These are phyloP conservation scores for Madurella fahalii DNA, from an alignment of 2,329 filamentous ascomycete species.

Conservation along the genomic window DNA sequence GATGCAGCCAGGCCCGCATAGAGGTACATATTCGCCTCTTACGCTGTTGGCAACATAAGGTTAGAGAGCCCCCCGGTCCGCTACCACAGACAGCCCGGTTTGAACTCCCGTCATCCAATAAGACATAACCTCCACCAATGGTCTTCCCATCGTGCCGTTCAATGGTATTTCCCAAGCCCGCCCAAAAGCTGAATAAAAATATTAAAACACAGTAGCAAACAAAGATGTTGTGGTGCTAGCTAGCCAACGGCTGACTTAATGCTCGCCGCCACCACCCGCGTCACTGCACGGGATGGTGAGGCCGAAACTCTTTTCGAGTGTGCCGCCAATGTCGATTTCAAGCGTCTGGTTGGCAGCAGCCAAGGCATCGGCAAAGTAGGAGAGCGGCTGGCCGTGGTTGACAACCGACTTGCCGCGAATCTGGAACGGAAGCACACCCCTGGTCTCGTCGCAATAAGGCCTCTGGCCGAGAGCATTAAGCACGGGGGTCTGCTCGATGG, in stretches of 20 bases:
- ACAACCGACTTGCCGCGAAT: constrained; percentile 50
- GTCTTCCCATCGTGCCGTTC: background rate
- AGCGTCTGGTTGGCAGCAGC: constrained; percentile 48
- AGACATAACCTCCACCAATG: background rate
- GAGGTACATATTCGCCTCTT: background rate
- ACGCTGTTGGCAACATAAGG: background rate
- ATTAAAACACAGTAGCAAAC: constrained; percentile 5
- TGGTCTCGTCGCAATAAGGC: constrained; percentile 50
- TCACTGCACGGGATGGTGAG: constrained; percentile 27
- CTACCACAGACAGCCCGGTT: background rate
- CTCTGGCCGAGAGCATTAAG: constrained; percentile 39
- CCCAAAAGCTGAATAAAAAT: background rate
- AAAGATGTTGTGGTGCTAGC: background rate
- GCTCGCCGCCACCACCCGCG: background rate
- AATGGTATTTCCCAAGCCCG: constrained; percentile 10
- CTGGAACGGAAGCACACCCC: constrained; percentile 47
- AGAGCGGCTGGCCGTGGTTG: constrained; percentile 48
- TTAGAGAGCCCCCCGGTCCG: background rate
- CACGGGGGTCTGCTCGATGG: constrained; percentile 47
- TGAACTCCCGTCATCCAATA: background rate
- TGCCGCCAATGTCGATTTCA: constrained; percentile 47
- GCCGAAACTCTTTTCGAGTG: constrained; percentile 35
- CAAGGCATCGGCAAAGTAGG: constrained; percentile 55
- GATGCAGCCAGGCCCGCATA: background rate
- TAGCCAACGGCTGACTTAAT: background rate